Base-by-base conservation (phyloP, 208 protist species). In the Leishmania tarentolae region DNA sequence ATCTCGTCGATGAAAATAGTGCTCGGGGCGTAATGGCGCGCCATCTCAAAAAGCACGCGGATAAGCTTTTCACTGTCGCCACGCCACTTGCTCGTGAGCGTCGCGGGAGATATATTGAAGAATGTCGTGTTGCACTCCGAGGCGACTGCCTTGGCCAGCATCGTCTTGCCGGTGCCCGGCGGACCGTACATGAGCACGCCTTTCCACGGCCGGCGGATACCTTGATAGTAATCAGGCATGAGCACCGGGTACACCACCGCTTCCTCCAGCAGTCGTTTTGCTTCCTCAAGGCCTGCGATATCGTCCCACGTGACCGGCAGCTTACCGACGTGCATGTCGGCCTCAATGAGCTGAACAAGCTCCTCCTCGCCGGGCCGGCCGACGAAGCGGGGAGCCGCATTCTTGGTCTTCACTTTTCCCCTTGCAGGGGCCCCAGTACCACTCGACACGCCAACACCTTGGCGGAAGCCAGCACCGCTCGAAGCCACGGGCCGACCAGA, bases 1-100 rank as follows among this genome's bases (percentile, higher is more conserved):
- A 99, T 98, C 83, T 99, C 98, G 85, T 99, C 98, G 56, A 99
- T 98, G 92, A 99, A 99, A 68, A 99, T 96, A 19, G 98, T 97
- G 75, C 92, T 92, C 0, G 97, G 97, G 19, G 96, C 91, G 83
- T 97, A 95, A 78, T 97, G 82, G 1, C 94, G 90, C 28, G 98
- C 98, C 88, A 98, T 94, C 78, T 97, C 95, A 84, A 99, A 99
- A 37, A 99, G 85, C 46, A 96, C 89, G 19, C 95, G 92, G 63
- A 99, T 97, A n/a, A 98, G 87, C 86, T 98, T 98, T 79, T 98
- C 96, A 53, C 95, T 93, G 81, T 99, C 98, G 59, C 98, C 98
- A 50, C 93, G 89, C 94, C 93, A 99, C 90, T 99, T 99, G 79
- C 90, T 96, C 42, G 94, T 98, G 28, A 99, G 88, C 40, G 92